Evolutionary conservation across 2,329 filamentous ascomycete species (phyloP).

Genomic region (Stachybotrys chlorohalonatus): DNA sequence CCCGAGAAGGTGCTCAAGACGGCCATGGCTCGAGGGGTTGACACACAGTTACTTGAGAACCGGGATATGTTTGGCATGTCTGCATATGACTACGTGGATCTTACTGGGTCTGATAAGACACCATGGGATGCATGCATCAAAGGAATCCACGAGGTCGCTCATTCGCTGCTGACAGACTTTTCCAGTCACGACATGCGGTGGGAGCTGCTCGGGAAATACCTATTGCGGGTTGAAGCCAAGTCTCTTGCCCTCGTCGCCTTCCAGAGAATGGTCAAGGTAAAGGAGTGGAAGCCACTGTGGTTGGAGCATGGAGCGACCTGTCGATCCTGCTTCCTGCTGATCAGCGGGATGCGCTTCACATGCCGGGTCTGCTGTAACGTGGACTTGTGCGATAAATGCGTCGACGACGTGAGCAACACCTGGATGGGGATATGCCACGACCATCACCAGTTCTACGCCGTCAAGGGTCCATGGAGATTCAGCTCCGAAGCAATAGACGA

Average conservation of each 20-base stretch:
- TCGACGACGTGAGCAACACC: background rate
- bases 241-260: slow-evolving; percentile 7
- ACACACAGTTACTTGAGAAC: slow-evolving; percentile 4
- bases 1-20: slow-evolving; percentile 5
- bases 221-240: slow-evolving; percentile 4
- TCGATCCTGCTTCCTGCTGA: slow-evolving; percentile 5
- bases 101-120: background rate
- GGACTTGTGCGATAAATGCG: slow-evolving; percentile 5
- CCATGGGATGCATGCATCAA: slow-evolving; percentile 2
- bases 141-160: slow-evolving; percentile 2
- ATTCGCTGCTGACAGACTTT: slow-evolving; percentile 5
- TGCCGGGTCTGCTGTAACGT: slow-evolving; percentile 5
- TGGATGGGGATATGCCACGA: slow-evolving; percentile 6
- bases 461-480: no score
- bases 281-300: slow-evolving; percentile 3
- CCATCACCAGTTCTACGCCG: background rate
- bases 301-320: slow-evolving; percentile 6
- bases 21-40: slow-evolving; percentile 2
- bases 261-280: slow-evolving; percentile 2
- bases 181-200: background rate
- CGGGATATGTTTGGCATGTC: slow-evolving; percentile 8
- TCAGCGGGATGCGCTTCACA: slow-evolving; percentile 2
- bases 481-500: background rate
- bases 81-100: slow-evolving; percentile 1
- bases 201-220: slow-evolving; percentile 7